Evolutionary conservation across 495 filamentous ascomycete genomes (phyloP).

Genomic region (Lepraria neglecta): DNA sequence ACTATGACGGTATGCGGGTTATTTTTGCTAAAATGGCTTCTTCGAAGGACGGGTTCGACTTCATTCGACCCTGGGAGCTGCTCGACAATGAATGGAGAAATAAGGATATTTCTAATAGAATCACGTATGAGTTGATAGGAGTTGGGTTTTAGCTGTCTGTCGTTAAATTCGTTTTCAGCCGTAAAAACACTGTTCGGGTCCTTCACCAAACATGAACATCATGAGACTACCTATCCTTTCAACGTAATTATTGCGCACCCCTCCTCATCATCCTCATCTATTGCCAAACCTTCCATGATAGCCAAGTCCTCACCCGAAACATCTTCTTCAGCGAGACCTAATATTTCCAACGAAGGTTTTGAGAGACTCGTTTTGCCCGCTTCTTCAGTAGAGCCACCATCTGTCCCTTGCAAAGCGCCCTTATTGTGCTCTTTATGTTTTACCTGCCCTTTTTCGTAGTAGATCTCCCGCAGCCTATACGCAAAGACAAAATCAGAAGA

Average conservation of each 20-base stretch:
- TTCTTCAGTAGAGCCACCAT: not conserved
- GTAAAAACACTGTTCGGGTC: too few relatives aligned
- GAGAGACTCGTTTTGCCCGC: not conserved
- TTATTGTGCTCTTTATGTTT: slow-evolving; percentile 10
- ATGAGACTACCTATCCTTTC: not conserved
- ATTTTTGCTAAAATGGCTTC: slow-evolving; percentile 1
- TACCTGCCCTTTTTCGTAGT: slow-evolving; percentile 11
- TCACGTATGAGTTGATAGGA: not conserved
- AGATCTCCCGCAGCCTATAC: slow-evolving; percentile 23
- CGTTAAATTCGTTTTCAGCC: not conserved
- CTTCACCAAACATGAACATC: too few relatives aligned
- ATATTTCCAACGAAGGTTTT: slow-evolving; percentile 1
- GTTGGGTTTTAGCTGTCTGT: not conserved
- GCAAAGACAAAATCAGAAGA: slow-evolving; percentile 24
- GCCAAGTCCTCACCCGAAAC: not conserved
- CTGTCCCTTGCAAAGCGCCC: slow-evolving; percentile 5
- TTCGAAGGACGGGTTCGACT: slow-evolving; percentile 1
- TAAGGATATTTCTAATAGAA: not conserved
- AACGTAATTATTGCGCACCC: not conserved
- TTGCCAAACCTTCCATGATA: not conserved
- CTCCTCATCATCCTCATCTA: not conserved
- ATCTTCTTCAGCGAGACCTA: slow-evolving; percentile 8
- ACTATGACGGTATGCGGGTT: not conserved
- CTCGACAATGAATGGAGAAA: not conserved
- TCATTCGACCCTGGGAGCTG: not conserved